Evolutionary conservation across 2,329 filamentous ascomycete genomes (phyloP).

Genomic region (Elsinoe arachidis): DNA sequence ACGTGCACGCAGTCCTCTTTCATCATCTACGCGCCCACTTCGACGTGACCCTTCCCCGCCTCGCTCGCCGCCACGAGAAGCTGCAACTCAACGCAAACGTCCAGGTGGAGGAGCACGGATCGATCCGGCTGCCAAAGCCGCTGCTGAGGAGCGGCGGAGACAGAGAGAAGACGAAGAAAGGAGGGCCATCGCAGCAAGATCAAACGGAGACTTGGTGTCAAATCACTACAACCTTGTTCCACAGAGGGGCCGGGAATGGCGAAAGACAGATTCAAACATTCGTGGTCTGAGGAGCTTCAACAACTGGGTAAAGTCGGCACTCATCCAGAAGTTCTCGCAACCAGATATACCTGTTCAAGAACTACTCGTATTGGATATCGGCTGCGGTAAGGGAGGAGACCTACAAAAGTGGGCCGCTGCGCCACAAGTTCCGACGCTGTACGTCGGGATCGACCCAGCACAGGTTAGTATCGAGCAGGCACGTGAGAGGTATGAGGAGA

Average conservation of each 20-base stretch:
- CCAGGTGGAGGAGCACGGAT: constrained; percentile 46
- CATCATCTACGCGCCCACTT: constrained; percentile 13
- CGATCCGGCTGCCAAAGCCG: constrained; percentile 57
- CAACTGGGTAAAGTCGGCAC: constrained; percentile 97
- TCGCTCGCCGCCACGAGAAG: constrained; percentile 20
- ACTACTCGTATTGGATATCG: constrained; percentile 81
- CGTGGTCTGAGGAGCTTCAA: constrained; percentile 92
- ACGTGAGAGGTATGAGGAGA: constrained; percentile 67
- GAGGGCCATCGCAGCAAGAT: constrained; percentile 46
- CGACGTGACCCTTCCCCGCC: constrained; percentile 25
- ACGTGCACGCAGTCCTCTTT: constrained; percentile 16
- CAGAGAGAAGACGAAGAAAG: constrained; percentile 33
- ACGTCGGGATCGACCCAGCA: constrained; percentile 88
- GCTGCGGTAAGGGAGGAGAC: constrained; percentile 94
- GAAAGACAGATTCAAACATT: constrained; percentile 87
- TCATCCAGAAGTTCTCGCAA: constrained; percentile 87
- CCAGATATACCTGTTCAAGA: constrained; percentile 41
- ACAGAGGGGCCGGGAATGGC: constrained; percentile 87
- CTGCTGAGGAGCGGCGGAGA: constrained; percentile 48
- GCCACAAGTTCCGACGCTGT: constrained; percentile 81
- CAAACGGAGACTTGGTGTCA: constrained; percentile 70
- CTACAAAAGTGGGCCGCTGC: constrained; percentile 93
- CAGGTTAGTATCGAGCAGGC: constrained; percentile 89
- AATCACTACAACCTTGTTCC: constrained; percentile 96
- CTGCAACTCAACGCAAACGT: constrained; percentile 24